Percentiles rank a stretch among this genome's conserved stretches.
Evolutionary conservation across 495 filamentous ascomycete genomes (phyloP).

Genomic region (Penicillium cinerascens): DNA sequence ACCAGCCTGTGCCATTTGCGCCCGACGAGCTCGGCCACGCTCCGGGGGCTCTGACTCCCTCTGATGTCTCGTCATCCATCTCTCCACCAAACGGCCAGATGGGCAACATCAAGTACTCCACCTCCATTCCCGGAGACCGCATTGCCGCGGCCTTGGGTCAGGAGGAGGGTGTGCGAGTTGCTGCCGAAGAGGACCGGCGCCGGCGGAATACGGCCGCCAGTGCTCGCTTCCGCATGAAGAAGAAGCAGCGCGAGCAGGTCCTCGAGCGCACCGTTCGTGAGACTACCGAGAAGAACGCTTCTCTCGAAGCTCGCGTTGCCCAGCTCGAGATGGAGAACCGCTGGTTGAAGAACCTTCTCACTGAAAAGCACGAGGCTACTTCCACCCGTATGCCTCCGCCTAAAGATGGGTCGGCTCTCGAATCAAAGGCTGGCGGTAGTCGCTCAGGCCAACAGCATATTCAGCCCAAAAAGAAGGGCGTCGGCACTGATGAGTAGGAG

Average conservation of each 20-base stretch:
- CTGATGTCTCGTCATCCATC: conserved; percentile 47
- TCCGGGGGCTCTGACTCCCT: conserved; percentile 39
- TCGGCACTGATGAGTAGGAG: conserved; percentile 38
- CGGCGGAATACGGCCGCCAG: conserved; percentile 93
- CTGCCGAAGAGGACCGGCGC: conserved; percentile 96
- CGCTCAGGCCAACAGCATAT: conserved; percentile 43
- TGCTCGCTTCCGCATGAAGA: conserved; percentile 96
- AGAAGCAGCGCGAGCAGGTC: conserved; percentile 96
- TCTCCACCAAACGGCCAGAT: conserved; percentile 46
- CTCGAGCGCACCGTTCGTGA: conserved; percentile 90
- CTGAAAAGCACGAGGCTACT: conserved; percentile 72
- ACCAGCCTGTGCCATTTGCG: conserved; percentile 44
- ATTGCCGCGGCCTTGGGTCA: conserved; percentile 38
- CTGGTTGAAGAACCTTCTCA: conserved; percentile 91
- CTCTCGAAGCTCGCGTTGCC: conserved; percentile 75
- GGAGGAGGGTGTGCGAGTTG: conserved; percentile 58
- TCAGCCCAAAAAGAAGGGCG: conserved; percentile 49
- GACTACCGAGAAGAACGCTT: conserved; percentile 76
- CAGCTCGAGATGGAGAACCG: conserved; percentile 94
- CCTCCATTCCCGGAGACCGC: conserved; percentile 42
- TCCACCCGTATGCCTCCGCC: conserved; percentile 29
- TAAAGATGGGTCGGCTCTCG: conserved; percentile 25
- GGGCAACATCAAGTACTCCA: conserved; percentile 47
- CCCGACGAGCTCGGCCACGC: conserved; percentile 41
- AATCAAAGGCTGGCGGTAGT: conserved; percentile 18